Conservation (phyloP, 2,329 filamentous ascomycete species). For the Setomelanomma holmii region DNA sequence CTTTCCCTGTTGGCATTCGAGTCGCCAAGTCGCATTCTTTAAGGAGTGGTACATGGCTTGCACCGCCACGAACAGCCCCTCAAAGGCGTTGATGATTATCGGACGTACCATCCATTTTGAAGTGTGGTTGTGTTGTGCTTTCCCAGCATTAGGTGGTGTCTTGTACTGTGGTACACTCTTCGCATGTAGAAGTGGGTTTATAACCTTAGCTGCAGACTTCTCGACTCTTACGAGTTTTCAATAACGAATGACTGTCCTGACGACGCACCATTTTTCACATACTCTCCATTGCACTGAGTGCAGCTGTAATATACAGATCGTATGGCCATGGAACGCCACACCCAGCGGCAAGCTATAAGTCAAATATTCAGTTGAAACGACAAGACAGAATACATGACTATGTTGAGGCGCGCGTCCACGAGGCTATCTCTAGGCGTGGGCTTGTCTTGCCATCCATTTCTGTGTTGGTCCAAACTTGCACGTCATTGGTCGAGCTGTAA, state of each 20-base stretch:
- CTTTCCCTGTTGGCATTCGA: conserved; percentile 1
- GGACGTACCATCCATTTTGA: conserved; percentile 29
- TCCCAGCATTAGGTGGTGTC: conserved; percentile 19
- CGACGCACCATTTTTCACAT: conserved; percentile 3
- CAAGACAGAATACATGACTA: too few species aligned
- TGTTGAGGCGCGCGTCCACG: too few species aligned
- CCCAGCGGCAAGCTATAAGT: too few species aligned
- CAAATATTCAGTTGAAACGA: too few species aligned
- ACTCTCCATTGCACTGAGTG: too few species aligned
- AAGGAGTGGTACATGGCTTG: background rate
- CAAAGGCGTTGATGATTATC: conserved; percentile 25
- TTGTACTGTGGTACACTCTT: conserved; percentile 18
- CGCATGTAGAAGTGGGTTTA: conserved; percentile 15
- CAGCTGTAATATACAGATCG: too few species aligned
- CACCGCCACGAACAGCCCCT: background rate
- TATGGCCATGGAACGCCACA: too few species aligned
- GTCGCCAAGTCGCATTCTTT: background rate
- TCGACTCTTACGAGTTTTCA: too few species aligned
- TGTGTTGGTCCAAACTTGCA: conserved; percentile 7
- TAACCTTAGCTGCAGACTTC: conserved; percentile 11
- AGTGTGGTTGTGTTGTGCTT: conserved; percentile 14
- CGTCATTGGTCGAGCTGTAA: conserved; percentile 20
- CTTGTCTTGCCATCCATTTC: too few species aligned
- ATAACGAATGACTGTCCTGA: conserved; percentile 14
- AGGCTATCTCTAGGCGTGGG: too few species aligned